Percentiles rank a stretch among this genome's conserved stretches.
These are phyloP conservation scores for Onygenales sp. DNA, from an alignment of 2,329 filamentous ascomycete genomes.

Conservation along the genomic window DNA sequence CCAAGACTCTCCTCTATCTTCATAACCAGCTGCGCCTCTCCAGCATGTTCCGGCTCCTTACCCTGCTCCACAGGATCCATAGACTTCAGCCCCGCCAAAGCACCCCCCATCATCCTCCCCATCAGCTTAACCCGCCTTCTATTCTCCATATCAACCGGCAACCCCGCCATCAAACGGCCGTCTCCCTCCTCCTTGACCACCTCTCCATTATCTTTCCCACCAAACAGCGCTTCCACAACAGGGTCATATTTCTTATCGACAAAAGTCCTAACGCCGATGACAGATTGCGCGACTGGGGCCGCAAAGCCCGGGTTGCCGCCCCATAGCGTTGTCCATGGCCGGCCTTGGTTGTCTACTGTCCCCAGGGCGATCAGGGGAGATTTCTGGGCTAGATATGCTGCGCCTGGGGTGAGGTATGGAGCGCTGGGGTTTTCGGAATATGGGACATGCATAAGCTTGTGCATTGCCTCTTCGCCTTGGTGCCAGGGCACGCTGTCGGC, in stretches of 20 bases:
- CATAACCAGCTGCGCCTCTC: conserved; percentile 51
- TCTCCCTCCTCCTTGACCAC: conserved; percentile 29
- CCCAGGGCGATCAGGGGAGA: conserved; percentile 66
- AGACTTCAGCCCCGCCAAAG: conserved; percentile 31
- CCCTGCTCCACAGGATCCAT: conserved; percentile 19
- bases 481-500: conserved; percentile 41
- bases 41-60: conserved; percentile 13
- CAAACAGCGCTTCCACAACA: conserved; percentile 55
- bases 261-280: conserved; percentile 54
- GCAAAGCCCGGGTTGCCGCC: conserved; percentile 65
- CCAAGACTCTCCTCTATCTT: conserved; percentile 61
- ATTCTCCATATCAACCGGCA: conserved; percentile 56
- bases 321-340: conserved; percentile 70
- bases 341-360: conserved; percentile 53
- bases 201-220: conserved; percentile 35
- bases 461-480: conserved; percentile 58
- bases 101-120: conserved; percentile 59
- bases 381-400: conserved; percentile 49
- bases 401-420: conserved; percentile 51
- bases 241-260: conserved; percentile 60
- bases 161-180: conserved; percentile 48
- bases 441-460: conserved; percentile 51
- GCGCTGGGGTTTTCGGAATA: conserved; percentile 56
- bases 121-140: conserved; percentile 65
- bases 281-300: conserved; percentile 46